These are phyloP conservation scores for Ganoderma sp. DNA, from an alignment of 1,284 basidiomycete genomes.

Conservation along the genomic window DNA sequence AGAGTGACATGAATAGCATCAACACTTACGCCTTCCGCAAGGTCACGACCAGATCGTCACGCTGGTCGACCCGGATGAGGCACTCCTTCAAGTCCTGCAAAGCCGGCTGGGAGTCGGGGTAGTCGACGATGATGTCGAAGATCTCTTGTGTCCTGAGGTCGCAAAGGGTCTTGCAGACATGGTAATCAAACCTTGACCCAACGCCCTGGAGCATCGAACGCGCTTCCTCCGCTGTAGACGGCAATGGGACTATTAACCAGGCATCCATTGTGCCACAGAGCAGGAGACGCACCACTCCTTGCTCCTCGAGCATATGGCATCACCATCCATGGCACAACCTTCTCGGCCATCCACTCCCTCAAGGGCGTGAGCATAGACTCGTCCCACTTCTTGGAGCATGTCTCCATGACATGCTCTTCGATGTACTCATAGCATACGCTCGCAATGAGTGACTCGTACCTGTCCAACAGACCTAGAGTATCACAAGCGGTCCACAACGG, in stretches of 20 bases:
- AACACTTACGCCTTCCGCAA: conserved; percentile 70
- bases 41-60: conserved; percentile 69
- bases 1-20: neutral
- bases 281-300: conserved; percentile 51
- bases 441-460: conserved; percentile 84
- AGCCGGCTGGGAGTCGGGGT: conserved; percentile 86
- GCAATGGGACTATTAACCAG: neutral
- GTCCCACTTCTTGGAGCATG: conserved; percentile 74
- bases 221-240: conserved; percentile 67
- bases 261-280: too few species aligned
- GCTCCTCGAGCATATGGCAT: conserved; percentile 76
- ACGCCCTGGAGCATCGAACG: conserved; percentile 78
- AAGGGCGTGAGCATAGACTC: conserved; percentile 67
- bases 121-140: conserved; percentile 95
- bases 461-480: conserved; percentile 78
- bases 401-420: conserved; percentile 69
- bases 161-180: conserved; percentile 87
- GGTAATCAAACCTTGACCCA: conserved; percentile 88
- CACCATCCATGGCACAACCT: conserved; percentile 84
- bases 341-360: conserved; percentile 77
- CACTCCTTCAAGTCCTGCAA: conserved; percentile 91
- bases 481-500: conserved; percentile 68
- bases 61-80: conserved; percentile 78
- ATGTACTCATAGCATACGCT: conserved; percentile 87
- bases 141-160: conserved; percentile 89